Percentiles rank a stretch among this genome's conserved stretches.
Conservation (phyloP, 2,329 filamentous ascomycete genomes). For the Aspergillus felis region DNA sequence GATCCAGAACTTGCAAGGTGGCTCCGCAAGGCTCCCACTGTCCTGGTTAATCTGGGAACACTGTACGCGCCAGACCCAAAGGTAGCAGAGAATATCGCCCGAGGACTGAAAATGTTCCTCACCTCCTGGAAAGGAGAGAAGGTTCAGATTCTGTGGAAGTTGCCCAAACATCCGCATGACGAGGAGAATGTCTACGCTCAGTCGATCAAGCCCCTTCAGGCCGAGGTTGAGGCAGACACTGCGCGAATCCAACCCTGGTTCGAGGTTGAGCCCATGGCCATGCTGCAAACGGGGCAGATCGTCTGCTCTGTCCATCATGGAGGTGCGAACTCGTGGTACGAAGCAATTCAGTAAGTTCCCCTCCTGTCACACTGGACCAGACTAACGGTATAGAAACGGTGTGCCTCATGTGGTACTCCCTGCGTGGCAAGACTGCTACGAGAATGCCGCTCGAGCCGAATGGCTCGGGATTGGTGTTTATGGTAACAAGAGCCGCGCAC, state of each 20-base stretch:
- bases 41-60: slow-evolving; percentile 50
- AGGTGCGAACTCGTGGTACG: slow-evolving; percentile 46
- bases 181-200: slow-evolving; percentile 18
- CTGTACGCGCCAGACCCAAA: slow-evolving; percentile 28
- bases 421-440: slow-evolving; percentile 44
- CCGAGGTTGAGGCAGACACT: slow-evolving; percentile 24
- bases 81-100: slow-evolving; percentile 39
- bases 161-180: slow-evolving; percentile 23
- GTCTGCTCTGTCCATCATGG: slow-evolving; percentile 44
- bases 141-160: slow-evolving; percentile 41
- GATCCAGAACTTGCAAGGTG: slow-evolving; percentile 44
- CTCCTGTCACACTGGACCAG: background rate
- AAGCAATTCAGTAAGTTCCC: slow-evolving; percentile 38
- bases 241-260: slow-evolving; percentile 44
- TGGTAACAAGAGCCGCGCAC: slow-evolving; percentile 30
- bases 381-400: slow-evolving; percentile 29
- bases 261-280: slow-evolving; percentile 34
- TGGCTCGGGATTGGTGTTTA: slow-evolving; percentile 41
- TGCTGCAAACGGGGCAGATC: slow-evolving; percentile 35
- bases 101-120: slow-evolving; percentile 36
- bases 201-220: slow-evolving; percentile 16
- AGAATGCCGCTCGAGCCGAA: slow-evolving; percentile 41
- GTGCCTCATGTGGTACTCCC: slow-evolving; percentile 45
- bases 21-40: slow-evolving; percentile 41
- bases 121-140: slow-evolving; percentile 18